Percentiles rank a stretch among this genome's conserved stretches.
Conservation (phyloP, 2,329 filamentous ascomycete species). For the Arthroderma sp. region DNA sequence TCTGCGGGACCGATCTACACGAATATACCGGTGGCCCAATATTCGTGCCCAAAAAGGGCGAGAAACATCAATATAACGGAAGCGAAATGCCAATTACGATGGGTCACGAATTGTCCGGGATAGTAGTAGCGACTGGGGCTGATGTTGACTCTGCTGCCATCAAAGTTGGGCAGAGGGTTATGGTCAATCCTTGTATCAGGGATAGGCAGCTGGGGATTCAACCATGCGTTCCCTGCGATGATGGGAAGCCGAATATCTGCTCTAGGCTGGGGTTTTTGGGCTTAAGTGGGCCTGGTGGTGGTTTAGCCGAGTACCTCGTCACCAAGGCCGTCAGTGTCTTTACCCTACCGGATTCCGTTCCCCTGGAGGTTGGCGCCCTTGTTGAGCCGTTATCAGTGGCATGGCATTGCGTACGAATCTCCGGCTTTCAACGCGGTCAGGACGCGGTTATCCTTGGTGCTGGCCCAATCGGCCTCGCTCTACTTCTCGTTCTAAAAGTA, state of each 20-base stretch:
- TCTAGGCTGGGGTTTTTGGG: slow-evolving; percentile 42
- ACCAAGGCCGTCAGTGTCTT: slow-evolving; percentile 17
- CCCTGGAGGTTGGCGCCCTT: slow-evolving; percentile 32
- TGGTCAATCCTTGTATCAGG: slow-evolving; percentile 47
- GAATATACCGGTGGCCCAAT: slow-evolving; percentile 39
- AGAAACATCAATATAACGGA: slow-evolving; percentile 45
- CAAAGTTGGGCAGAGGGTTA: slow-evolving; percentile 43
- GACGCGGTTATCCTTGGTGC: slow-evolving; percentile 45
- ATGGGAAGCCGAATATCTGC: slow-evolving; percentile 45
- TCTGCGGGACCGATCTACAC: slow-evolving; percentile 35
- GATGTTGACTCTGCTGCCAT: slow-evolving; percentile 30
- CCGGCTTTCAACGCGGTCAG: slow-evolving; percentile 33
- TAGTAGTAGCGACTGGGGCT: slow-evolving; percentile 44
- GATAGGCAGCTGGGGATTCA: slow-evolving; percentile 30
- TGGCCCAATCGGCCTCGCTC: slow-evolving; percentile 49
- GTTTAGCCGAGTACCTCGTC: slow-evolving; percentile 17
- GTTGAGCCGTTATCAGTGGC: slow-evolving; percentile 52
- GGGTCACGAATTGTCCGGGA: slow-evolving; percentile 53
- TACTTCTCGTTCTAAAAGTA: slow-evolving; percentile 46
- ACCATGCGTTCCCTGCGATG: slow-evolving; percentile 40
- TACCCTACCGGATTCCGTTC: slow-evolving; percentile 13
- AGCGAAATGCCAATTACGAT: slow-evolving; percentile 46
- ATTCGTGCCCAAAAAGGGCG: slow-evolving; percentile 32
- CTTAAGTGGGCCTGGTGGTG: slow-evolving; percentile 28
- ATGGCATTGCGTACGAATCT: slow-evolving; percentile 48